A percentile compares a stretch with the other conserved stretches of the same genome.
Evolutionary conservation across 345 rosid species (phyloP).

Genomic region (Pugionium cornutum): DNA sequence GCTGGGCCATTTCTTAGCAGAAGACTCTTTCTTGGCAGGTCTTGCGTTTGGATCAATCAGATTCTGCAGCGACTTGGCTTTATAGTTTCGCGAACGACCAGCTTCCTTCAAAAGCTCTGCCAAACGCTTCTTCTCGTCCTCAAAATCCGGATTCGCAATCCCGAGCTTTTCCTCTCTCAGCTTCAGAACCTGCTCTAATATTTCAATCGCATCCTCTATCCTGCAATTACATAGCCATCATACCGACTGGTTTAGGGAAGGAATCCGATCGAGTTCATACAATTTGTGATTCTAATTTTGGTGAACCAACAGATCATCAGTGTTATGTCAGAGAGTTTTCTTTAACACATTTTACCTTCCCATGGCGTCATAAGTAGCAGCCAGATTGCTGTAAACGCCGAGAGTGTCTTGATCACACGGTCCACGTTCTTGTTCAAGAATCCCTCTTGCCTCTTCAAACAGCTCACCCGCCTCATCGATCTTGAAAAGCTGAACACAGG

Average conservation of each 20-base stretch:
- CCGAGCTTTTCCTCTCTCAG: conserved; percentile 97
- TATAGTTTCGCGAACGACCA: conserved; percentile 79
- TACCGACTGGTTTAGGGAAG: not conserved
- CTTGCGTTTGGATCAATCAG: conserved; percentile 83
- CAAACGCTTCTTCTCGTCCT: conserved; percentile 89
- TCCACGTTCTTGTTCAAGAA: conserved; percentile 91
- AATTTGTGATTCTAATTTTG: not conserved
- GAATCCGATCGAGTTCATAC: not conserved
- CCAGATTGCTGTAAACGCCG: conserved; percentile 95
- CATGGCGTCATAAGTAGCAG: conserved; percentile 99
- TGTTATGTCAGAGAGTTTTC: not conserved
- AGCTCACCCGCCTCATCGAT: conserved; percentile 94
- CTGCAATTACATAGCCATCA: conserved; percentile 47
- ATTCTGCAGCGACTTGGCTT: conserved; percentile 90
- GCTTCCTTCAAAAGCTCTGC: conserved; percentile 97
- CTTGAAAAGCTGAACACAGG: conserved; percentile 96
- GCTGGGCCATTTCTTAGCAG: conserved; percentile 81
- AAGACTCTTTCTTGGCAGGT: conserved; percentile 69
- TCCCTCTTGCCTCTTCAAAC: conserved; percentile 87
- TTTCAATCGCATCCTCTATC: conserved; percentile 97
- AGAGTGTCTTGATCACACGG: conserved; percentile 97
- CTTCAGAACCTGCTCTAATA: conserved; percentile 83
- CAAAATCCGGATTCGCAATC: conserved; percentile 94
- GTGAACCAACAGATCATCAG: conserved; percentile 1
- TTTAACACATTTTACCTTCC: conserved; percentile 67